phyloP scores from a whole-genome alignment of 164 flowering plant genomes.

The Sextonia rubra region DNA sequence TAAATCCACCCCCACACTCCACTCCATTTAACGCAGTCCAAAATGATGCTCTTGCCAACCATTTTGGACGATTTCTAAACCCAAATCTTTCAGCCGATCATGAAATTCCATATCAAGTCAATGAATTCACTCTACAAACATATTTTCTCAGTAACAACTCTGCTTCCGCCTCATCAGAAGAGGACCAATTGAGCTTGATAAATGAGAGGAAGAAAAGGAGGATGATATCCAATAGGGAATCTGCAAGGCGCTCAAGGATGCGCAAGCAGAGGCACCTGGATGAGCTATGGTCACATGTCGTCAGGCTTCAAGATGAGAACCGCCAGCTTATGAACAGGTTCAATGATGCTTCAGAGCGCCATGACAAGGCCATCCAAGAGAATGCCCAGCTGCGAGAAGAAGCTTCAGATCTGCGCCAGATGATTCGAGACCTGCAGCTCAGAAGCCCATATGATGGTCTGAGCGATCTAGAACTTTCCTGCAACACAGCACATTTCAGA shows the following conservation, averaged over 20 bases:
- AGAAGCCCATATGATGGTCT: constrained; percentile 33
- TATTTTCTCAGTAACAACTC: constrained; percentile 26
- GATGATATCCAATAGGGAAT: constrained; percentile 92
- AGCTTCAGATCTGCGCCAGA: constrained; percentile 1
- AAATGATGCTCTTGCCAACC: constrained; percentile 20
- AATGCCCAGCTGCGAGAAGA: constrained; percentile 3
- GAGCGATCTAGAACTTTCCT: constrained; percentile 36
- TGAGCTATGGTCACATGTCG: constrained; percentile 83
- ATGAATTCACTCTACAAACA: constrained; percentile 20
- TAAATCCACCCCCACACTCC: constrained; percentile 20
- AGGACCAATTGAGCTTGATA: constrained; percentile 53
- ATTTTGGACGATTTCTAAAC: constrained; percentile 24
- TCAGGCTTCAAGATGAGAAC: constrained; percentile 69
- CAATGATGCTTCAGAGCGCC: constrained; percentile 51
- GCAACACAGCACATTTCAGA: constrained; percentile 34
- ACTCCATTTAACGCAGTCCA: constrained; percentile 25
- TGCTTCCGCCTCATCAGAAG: constrained; percentile 84
- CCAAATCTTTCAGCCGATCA: constrained; percentile 16
- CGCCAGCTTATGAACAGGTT: constrained; percentile 77
- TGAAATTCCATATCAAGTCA: constrained; percentile 16
- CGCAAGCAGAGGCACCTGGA: constrained; percentile 84
- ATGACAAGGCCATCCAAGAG: constrained; percentile 35
- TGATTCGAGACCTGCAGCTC: background rate
- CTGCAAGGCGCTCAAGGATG: constrained; percentile 90
- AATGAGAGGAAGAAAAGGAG: constrained; percentile 80